Base-by-base conservation (phyloP, 768 basidiomycete species). In the Mycena rosella region DNA sequence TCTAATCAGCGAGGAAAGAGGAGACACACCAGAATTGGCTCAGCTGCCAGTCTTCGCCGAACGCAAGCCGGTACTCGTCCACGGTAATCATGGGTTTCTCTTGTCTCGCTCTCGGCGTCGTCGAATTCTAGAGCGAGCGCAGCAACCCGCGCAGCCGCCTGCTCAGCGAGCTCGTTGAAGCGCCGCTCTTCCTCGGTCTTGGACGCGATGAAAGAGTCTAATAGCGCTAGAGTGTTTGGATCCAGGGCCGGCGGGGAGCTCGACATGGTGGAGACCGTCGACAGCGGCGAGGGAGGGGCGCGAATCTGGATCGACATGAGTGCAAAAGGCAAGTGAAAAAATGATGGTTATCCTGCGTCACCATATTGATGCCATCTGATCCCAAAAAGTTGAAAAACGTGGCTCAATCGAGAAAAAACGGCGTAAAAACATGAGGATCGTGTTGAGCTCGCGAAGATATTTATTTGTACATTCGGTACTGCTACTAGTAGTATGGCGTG, bases 31-130 rank as follows among this genome's bases (percentile, higher is more conserved):
- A 85, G 66, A 85, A 85, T 74, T 86, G 84, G 70, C 83, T 85
- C 45, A 85, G 78, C 71, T 86, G 84, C 84, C 84, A 85, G 74
- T 84, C 83, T 75, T 85, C 84, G 20, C 82, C 78, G 60, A 86
- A 86, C 17, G 81, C 79, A 38, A 74, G 68, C 30, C 79, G 76
- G 65, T 81, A 86, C 65, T 85, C 83, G 47, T 82, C 79, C 18
- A 85, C 81, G 61, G 79, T 83, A 69, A 85, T 76, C 78, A 84
- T 83, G 3, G 78, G 77, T 56, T 79, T 79, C 13, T 76, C 34
- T 10, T 38, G 48, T 76, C 0, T 54, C 38, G 42, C 73, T 69
- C 29, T 69, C 71, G 20, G 75, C 71, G 9, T 75, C 66, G 51
- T 77, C 69, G 45, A 65, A 64, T 3, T 76, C 71, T 2, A 78